Base-by-base conservation (phyloP, 2,329 filamentous ascomycete species). In the Neocatenulostroma microsporum region DNA sequence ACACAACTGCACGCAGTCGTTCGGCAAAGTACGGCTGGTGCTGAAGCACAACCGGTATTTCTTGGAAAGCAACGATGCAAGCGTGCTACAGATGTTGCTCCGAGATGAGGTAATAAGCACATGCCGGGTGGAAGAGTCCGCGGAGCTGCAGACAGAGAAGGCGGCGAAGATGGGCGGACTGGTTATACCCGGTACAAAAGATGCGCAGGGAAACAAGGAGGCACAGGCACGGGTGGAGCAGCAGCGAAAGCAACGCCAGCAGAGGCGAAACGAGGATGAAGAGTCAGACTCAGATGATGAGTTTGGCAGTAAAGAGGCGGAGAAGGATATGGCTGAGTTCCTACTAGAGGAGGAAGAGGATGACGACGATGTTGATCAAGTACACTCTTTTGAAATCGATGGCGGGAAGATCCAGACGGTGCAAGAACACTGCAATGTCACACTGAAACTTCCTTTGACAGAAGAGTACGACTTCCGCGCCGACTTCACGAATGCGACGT, bases 381-480 rank as follows among this genome's bases (percentile, higher is more conserved):
- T 94, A 4, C 89, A 96, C 58, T 83, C 88, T 1, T 96, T 98
- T 54, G 84, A 96, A 54, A 93, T 98, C 42, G 76, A 76, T 2
- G 83, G 88, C 48, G 76, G 78, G 44, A 78, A 80, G 29, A 87
- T 95, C 27, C 87, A 94, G 62, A 73, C 73, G 3, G 88, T 96
- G 2, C 85, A 93, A 54, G 87, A 91, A 61, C 82, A 86, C 41
- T 96, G 91, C 55, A 58, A 59, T 21, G 74, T 94, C 35, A 82
- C 84, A 30, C 78, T 98, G 34, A 82, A 82, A 18, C 82, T 86
- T 44, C 91, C 91, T 3, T 81, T 94, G 7, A 75, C 95, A 7
- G 88, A 96, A 60, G 91, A 98, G 62, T 98, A 98, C 61, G 91
- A 98, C 60, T 98, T 96, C 62, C 76, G 87, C 40, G 88, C 91